These are phyloP conservation scores for Mycena crocata DNA, from an alignment of 768 basidiomycete species.

Conservation along the genomic window DNA sequence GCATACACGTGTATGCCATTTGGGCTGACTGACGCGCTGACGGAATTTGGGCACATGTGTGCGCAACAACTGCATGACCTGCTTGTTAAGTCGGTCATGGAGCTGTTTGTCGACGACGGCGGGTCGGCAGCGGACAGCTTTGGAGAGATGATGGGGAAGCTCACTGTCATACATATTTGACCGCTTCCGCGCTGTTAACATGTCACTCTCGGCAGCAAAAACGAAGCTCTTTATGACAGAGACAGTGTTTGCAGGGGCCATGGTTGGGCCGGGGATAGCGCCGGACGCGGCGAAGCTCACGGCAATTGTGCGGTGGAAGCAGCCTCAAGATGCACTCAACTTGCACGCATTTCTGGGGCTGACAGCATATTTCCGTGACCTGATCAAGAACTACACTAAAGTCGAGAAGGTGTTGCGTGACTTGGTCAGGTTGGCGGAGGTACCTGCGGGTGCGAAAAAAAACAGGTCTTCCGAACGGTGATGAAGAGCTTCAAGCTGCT, in stretches of 20 bases:
- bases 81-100: conserved; percentile 36
- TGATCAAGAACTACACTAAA: conserved; percentile 49
- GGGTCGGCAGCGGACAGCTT: conserved; percentile 47
- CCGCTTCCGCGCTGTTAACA: conserved; percentile 37
- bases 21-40: conserved; percentile 53
- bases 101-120: conserved; percentile 56
- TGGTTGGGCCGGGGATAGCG: conserved; percentile 45
- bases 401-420: conserved; percentile 47
- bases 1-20: conserved; percentile 52
- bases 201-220: conserved; percentile 54
- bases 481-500: conserved; percentile 36
- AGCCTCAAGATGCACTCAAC: conserved; percentile 41
- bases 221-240: conserved; percentile 49
- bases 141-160: conserved; percentile 36
- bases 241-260: conserved; percentile 49
- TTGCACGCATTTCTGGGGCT: conserved; percentile 50
- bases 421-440: conserved; percentile 34
- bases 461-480: conserved; percentile 39
- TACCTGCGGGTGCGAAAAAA: conserved; percentile 35
- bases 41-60: conserved; percentile 45
- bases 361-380: conserved; percentile 46
- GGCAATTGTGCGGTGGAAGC: conserved; percentile 49
- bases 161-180: conserved; percentile 43
- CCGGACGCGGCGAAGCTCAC: conserved; percentile 52
- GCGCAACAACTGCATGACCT: conserved; percentile 41